Base-by-base conservation (phyloP, 495 filamentous ascomycete species). In the Daldinia concentrica region DNA sequence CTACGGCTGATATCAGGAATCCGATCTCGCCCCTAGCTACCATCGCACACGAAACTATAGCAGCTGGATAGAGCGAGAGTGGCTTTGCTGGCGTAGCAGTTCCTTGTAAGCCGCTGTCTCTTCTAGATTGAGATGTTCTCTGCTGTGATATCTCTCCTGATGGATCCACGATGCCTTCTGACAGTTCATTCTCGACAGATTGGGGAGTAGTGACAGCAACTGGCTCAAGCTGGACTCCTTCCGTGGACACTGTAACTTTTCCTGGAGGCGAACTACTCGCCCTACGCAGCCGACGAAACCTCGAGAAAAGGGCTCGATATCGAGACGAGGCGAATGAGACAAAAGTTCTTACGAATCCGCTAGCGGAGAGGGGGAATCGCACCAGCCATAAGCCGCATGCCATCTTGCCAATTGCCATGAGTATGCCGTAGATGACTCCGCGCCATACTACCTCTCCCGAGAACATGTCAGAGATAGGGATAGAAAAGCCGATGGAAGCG, bases 11-110 rank as follows among this genome's bases (percentile, higher is more conserved):
- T 64, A 95, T 92, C 22, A 95, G 79, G 62, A 93, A 92, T 0
- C 91, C 92, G 27, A 95, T 90, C 74, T 97, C 92, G 3, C 92
- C 92, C 36, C 91, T 85, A 0, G 92, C 87, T 0, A 91, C 86
- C 91, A 94, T 94, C 0, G 90, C 86, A 37, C 82, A 74, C 0
- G 84, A 83, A 14, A 92, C 69, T 7, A 92, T 87, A 0, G 83
- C 77, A 2, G 88, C 77, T 6, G 89, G 88, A 55, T 90, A 89
- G 4, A 90, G 79, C 4, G 87, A 89, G 36, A 82, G 80, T 0
- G 85, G 85, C 32, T 86, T 86, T 0, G 79, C 69, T 7, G 77
- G 75, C 0, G 41, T 19, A 12, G 64, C 15, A 15, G 32, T 27
- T 36, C 17, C 37, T 7, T 32, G 12, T 37, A 17, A 54, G 4